These are phyloP conservation scores for Oxalis stricta DNA, from an alignment of 441 rosid species.

Conservation along the genomic window DNA sequence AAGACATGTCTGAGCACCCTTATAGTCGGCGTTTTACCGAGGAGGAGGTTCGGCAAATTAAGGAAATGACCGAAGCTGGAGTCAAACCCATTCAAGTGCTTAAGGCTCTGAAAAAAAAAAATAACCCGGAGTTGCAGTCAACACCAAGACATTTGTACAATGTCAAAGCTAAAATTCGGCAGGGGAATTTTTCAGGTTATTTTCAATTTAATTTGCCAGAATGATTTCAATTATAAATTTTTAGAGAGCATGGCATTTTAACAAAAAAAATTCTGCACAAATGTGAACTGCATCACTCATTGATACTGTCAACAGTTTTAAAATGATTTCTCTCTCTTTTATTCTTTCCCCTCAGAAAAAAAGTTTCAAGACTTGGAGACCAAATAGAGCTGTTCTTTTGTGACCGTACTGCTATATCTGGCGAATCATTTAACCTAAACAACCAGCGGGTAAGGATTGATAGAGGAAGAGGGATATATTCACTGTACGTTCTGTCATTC, in stretches of 20 bases:
- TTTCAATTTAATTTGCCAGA: no score
- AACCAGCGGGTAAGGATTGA: slow-evolving; percentile 23
- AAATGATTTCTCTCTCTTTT: neutral
- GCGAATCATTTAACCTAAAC: slow-evolving; percentile 18
- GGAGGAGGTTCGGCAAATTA: slow-evolving; percentile 44
- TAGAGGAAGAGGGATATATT: neutral
- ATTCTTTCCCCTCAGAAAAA: slow-evolving; percentile 24
- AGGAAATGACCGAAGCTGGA: slow-evolving; percentile 52
- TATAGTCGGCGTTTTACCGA: slow-evolving; percentile 46
- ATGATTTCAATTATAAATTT: neutral
- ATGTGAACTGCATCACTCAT: no score
- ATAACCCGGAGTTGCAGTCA: slow-evolving; percentile 40
- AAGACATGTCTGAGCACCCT: slow-evolving; percentile 52
- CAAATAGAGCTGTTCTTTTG: slow-evolving; percentile 21
- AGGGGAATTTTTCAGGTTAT: slow-evolving; percentile 29
- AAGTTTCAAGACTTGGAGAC: slow-evolving; percentile 34
- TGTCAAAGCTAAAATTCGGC: slow-evolving; percentile 57
- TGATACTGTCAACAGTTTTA: neutral
- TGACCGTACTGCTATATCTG: slow-evolving; percentile 8
- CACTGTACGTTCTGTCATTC: neutral
- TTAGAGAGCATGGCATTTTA: no score
- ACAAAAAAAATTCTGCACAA: no score
- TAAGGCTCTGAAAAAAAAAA: slow-evolving; percentile 41
- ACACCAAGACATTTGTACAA: slow-evolving; percentile 58
- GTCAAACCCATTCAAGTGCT: slow-evolving; percentile 52